Percentiles rank a stretch among this genome's conserved stretches.
phyloP scores from a whole-genome alignment of 202 grass and related monocot genomes.

The Schoenoplectus triqueter region DNA sequence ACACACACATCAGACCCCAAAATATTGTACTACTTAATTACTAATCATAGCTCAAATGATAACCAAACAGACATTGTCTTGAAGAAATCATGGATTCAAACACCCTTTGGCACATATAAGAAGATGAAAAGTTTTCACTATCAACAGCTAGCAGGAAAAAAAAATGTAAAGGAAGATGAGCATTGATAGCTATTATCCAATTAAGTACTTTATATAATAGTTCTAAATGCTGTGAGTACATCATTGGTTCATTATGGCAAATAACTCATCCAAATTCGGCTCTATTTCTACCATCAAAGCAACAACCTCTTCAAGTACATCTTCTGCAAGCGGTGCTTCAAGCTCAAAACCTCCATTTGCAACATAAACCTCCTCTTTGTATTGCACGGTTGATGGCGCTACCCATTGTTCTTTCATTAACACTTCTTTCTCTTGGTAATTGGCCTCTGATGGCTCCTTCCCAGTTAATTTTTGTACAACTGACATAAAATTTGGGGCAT shows the following conservation, averaged over 20 bases:
- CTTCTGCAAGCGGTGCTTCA: neutral
- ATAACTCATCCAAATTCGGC: slow-evolving; percentile 23
- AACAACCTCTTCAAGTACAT: slow-evolving; percentile 7
- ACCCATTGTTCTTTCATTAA: neutral
- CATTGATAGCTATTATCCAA: no score
- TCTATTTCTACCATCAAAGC: neutral
- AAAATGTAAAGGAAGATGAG: no score
- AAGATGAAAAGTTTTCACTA: no score
- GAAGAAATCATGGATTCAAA: no score
- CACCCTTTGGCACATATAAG: no score
- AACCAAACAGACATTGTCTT: no score
- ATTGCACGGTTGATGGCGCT: neutral
- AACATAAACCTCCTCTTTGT: neutral
- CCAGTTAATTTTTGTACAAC: slow-evolving; percentile 83
- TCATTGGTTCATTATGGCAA: neutral
- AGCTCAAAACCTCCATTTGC: neutral
- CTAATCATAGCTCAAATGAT: no score
- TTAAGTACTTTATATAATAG: no score
- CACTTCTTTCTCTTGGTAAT: neutral
- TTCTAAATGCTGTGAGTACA: no score
- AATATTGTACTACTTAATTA: no score
- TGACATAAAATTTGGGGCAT: slow-evolving; percentile 68
- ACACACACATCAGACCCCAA: no score
- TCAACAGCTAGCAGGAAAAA: no score
- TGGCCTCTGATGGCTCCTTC: slow-evolving; percentile 27